Percentiles rank a stretch among this genome's conserved stretches.
Evolutionary conservation across 2,329 filamentous ascomycete genomes (phyloP).

Genomic region (Fusarium sp.): DNA sequence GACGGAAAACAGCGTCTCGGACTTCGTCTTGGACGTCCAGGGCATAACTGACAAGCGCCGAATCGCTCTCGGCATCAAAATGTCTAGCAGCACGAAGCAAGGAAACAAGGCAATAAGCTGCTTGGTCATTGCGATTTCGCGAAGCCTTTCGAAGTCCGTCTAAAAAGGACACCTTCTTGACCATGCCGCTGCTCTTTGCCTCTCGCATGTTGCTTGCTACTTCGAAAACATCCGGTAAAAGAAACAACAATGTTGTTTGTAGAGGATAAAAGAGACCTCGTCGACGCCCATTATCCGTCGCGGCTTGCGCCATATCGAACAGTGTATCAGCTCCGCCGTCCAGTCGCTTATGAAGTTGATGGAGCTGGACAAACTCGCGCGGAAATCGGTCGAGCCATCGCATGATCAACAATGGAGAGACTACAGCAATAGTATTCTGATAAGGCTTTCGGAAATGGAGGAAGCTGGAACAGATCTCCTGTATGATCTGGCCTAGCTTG

Average conservation of each 20-base stretch:
- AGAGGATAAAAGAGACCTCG: conserved; percentile 69
- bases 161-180: conserved; percentile 74
- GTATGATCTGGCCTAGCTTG: conserved; percentile 70
- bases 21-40: conserved; percentile 77
- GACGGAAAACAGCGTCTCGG: conserved; percentile 71
- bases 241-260: conserved; percentile 70
- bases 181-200: conserved; percentile 69
- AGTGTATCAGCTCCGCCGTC: conserved; percentile 74
- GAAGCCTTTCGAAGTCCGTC: conserved; percentile 71
- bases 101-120: conserved; percentile 72
- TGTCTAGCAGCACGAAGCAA: conserved; percentile 72
- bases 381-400: conserved; percentile 75
- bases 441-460: conserved; percentile 72
- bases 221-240: conserved; percentile 76
- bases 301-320: conserved; percentile 74
- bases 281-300: conserved; percentile 67
- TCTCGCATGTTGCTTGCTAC: conserved; percentile 75
- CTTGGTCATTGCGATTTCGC: conserved; percentile 72
- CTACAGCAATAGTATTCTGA: conserved; percentile 71
- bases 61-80: conserved; percentile 71
- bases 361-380: conserved; percentile 71
- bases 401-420: conserved; percentile 71
- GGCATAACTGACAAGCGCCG: conserved; percentile 72
- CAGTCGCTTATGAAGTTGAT: conserved; percentile 69
- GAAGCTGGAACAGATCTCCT: conserved; percentile 74